Evolutionary conservation across 2,329 filamentous ascomycete genomes (phyloP).

Genomic region (Colletotrichum phormii): DNA sequence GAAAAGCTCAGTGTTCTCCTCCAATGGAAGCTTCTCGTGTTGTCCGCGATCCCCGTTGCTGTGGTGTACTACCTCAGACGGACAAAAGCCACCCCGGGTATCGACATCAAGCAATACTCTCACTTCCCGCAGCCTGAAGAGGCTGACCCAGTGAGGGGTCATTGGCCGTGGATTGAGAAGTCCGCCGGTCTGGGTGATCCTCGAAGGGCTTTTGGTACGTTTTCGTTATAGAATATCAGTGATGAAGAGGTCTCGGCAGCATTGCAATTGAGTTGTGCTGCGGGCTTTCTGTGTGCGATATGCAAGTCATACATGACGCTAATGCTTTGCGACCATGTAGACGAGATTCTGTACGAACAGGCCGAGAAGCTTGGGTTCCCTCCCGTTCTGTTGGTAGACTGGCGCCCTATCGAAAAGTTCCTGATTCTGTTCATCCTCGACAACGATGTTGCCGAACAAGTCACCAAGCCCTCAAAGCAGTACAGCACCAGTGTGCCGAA

Average conservation of each 20-base stretch:
- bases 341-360: constrained; percentile 28
- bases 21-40: constrained; percentile 19
- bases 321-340: background rate
- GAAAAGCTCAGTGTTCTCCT: constrained; percentile 8
- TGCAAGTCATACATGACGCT: background rate
- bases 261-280: background rate
- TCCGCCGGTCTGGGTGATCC: constrained; percentile 21
- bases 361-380: constrained; percentile 21
- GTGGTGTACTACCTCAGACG: constrained; percentile 9
- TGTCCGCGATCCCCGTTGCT: constrained; percentile 15
- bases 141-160: constrained; percentile 25
- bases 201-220: constrained; percentile 28
- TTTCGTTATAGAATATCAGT: background rate
- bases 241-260: background rate
- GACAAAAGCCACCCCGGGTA: background rate
- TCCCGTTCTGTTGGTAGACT: constrained; percentile 26
- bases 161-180: constrained; percentile 34
- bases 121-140: constrained; percentile 27
- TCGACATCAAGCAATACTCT: constrained; percentile 25
- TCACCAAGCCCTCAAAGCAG: constrained; percentile 29
- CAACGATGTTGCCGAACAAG: constrained; percentile 31
- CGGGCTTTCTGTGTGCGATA: background rate
- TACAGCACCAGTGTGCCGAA: constrained; percentile 33
- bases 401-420: constrained; percentile 24
- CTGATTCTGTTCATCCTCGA: constrained; percentile 28